Conservation (phyloP, 495 filamentous ascomycete species). For the Penicillium dipodomyicola region DNA sequence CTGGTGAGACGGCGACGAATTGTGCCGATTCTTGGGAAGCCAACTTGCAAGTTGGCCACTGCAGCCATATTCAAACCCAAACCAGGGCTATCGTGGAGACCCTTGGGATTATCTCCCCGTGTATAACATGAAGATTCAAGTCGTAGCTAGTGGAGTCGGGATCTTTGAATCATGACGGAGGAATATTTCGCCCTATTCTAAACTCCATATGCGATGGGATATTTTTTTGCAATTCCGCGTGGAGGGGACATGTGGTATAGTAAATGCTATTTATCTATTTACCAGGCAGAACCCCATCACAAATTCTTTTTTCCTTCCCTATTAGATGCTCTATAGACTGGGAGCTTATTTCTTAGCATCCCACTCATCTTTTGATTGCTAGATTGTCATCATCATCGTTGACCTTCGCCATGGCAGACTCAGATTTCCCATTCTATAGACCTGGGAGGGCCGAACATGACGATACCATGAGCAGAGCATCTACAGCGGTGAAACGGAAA, state of each 20-base stretch:
- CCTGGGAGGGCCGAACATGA: conserved; percentile 9
- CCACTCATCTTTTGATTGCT: not conserved
- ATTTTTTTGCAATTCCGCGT: not conserved
- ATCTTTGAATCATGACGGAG: conserved; percentile 1
- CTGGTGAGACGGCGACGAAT: conserved; percentile 15
- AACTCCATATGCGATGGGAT: not conserved
- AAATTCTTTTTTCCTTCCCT: not conserved
- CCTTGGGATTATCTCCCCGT: not conserved
- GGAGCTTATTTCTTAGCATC: no score
- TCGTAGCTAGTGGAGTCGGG: not conserved
- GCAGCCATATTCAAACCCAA: not conserved
- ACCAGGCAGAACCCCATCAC: not conserved
- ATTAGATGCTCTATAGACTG: not conserved
- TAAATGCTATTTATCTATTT: conserved; percentile 2
- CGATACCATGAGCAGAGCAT: conserved; percentile 8
- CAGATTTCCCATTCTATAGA: conserved; percentile 13
- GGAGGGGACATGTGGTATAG: not conserved
- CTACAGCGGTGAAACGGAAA: conserved; percentile 4
- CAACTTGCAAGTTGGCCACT: not conserved
- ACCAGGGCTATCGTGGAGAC: conserved; percentile 2
- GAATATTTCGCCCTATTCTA: conserved; percentile 9
- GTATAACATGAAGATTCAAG: not conserved
- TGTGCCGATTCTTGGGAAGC: conserved; percentile 18
- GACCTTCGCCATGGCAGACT: conserved; percentile 6
- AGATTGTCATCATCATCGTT: not conserved